Evolutionary conservation across 202 grass and related monocot genomes (phyloP), one percentile per base, ranked within the genome.

Genomic region (Panicum hallii): DNA sequence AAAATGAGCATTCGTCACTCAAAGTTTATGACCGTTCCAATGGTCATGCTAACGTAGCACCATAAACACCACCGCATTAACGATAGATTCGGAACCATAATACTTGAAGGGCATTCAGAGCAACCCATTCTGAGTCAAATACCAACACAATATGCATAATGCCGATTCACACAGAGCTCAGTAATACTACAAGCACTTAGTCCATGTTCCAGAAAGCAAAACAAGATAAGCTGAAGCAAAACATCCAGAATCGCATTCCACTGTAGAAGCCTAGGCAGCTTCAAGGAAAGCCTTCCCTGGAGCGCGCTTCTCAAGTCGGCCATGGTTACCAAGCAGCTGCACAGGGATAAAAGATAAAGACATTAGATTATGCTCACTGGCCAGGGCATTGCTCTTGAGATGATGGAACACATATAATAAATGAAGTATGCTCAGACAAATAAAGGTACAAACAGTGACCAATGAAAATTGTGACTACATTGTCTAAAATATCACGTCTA

Each of bases 321-420:
- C 86, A n/a, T 89, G 92, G 83, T 70, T 72, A 41, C 86, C 77
- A 55, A 94, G 92, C 9, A 94, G 85, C 92, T 94, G 89, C 23
- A 55, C 30, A 45, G 26, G 40, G 40, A 16, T 0, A 6, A 50
- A 12, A 75, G 40, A 70, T 3, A 65, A 5, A 41, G 1, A 40
- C 6, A 55, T 82, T 70, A 74, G 80, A 76, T 82, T 22, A 64
- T 41, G 56, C 13, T 41, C 42, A n/a, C 11, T 16, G 55, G 14
- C 16, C 2, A 66, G 28, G 20, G 55, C 54, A 58, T 22, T 49
- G 5, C 14, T 22, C 16, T 28, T 36, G 10, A 30, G 9, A 32
- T 79, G 3, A n/a, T 4, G 5, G 30, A 49, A 3, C 3, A 19
- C 36, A 83, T 17, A 56, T 11, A 20, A 19, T 11, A 68, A 1